phyloP scores from a whole-genome alignment of 108 stramenopile species.

The Skeletonema costatum region DNA sequence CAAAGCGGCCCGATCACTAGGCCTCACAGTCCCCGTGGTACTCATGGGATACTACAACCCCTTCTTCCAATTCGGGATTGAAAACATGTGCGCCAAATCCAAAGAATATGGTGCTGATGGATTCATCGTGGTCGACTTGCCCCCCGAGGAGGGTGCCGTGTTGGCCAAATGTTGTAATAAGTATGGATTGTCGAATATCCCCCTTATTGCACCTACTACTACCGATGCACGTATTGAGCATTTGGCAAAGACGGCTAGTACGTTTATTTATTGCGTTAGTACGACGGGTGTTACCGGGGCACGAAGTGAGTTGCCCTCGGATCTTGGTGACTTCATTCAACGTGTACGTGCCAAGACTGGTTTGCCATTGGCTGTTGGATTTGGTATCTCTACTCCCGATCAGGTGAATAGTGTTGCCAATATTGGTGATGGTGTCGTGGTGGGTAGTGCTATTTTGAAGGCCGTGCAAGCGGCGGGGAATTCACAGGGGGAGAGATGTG shows the following conservation, averaged over 20 bases:
- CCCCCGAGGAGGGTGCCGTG: slow-evolving; percentile 91
- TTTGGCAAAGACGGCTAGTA: slow-evolving; percentile 84
- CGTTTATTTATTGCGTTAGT: slow-evolving; percentile 97
- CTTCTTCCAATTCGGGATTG: slow-evolving; percentile 93
- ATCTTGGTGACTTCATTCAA: slow-evolving; percentile 89
- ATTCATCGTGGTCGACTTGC: slow-evolving; percentile 98
- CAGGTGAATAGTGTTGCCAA: slow-evolving; percentile 92
- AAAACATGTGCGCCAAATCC: slow-evolving; percentile 83
- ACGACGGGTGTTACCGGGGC: slow-evolving; percentile 97
- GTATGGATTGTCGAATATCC: slow-evolving; percentile 91
- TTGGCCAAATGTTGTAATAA: slow-evolving; percentile 86
- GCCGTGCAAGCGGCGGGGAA: slow-evolving; percentile 83
- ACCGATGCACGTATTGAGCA: slow-evolving; percentile 92
- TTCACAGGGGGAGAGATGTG: slow-evolving; percentile 79
- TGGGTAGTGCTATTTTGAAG: slow-evolving; percentile 95
- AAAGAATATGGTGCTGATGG: slow-evolving; percentile 90
- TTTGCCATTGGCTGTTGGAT: slow-evolving; percentile 95
- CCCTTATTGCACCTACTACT: slow-evolving; percentile 95
- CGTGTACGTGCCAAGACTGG: slow-evolving; percentile 90
- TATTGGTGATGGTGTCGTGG: slow-evolving; percentile 96
- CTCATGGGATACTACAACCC: slow-evolving; percentile 99
- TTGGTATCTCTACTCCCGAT: slow-evolving; percentile 91
- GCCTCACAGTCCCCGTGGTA: slow-evolving; percentile 96
- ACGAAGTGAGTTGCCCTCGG: slow-evolving; percentile 74
- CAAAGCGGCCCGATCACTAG: slow-evolving; percentile 80